These are phyloP conservation scores for Pichia scutulata DNA, from an alignment of 805 yeast genomes.

Conservation along the genomic window DNA sequence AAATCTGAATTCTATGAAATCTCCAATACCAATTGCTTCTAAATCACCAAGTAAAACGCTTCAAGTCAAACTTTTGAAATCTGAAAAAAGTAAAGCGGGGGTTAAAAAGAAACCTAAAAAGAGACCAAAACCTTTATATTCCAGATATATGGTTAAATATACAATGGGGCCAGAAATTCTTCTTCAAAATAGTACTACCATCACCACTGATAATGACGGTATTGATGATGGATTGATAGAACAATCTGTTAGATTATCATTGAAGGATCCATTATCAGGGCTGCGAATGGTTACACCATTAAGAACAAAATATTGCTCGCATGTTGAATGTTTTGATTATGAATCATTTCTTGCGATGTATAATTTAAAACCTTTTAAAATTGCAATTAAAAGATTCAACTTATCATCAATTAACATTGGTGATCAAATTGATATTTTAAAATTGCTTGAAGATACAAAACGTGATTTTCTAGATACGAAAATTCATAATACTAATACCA, in stretches of 20 bases:
- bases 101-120: slow-evolving; percentile 2
- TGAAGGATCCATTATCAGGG: slow-evolving; percentile 29
- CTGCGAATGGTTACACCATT: slow-evolving; percentile 23
- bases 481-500: slow-evolving; percentile 19
- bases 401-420: slow-evolving; percentile 12
- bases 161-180: slow-evolving; percentile 10
- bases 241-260: slow-evolving; percentile 22
- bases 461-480: slow-evolving; percentile 16
- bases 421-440: slow-evolving; percentile 14
- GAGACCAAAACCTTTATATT: slow-evolving; percentile 9
- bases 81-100: neutral
- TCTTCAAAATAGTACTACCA: slow-evolving; percentile 11
- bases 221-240: slow-evolving; percentile 27
- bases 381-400: slow-evolving; percentile 16
- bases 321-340: slow-evolving; percentile 30
- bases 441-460: slow-evolving; percentile 22
- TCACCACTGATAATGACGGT: slow-evolving; percentile 1
- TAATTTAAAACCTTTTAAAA: slow-evolving; percentile 21
- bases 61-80: neutral
- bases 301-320: slow-evolving; percentile 28
- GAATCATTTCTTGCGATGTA: slow-evolving; percentile 25
- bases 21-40: neutral
- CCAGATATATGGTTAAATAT: slow-evolving; percentile 11
- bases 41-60: neutral
- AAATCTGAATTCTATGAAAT: neutral